Evolutionary conservation across 345 rosid species (phyloP).

Genomic region (Sisymbrium irio): DNA sequence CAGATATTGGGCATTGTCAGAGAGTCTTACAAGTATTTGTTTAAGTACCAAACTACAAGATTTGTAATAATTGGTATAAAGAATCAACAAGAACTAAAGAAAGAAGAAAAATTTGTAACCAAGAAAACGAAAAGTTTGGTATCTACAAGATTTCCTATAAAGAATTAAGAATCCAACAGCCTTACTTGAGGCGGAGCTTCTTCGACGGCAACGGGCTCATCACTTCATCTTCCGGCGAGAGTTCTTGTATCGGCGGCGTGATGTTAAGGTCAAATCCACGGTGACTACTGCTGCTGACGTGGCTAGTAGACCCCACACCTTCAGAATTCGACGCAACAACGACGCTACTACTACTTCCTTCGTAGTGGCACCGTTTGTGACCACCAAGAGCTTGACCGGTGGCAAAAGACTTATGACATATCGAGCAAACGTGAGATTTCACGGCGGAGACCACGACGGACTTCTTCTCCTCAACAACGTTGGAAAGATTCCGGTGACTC

Average conservation of each 20-base stretch:
- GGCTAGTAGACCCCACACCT: slow-evolving; percentile 48
- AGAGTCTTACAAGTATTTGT: not conserved
- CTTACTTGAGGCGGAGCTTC: slow-evolving; percentile 37
- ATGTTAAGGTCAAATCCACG: slow-evolving; percentile 58
- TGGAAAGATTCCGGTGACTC: slow-evolving; percentile 49
- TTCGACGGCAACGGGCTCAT: slow-evolving; percentile 46
- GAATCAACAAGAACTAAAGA: not conserved
- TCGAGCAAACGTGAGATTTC: slow-evolving; percentile 76
- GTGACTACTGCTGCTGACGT: slow-evolving; percentile 44
- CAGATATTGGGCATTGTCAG: too few species aligned
- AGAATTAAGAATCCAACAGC: not conserved
- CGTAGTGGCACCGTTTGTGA: slow-evolving; percentile 89
- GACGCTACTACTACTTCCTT: slow-evolving; percentile 43
- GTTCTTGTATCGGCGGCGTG: slow-evolving; percentile 44
- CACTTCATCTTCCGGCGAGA: slow-evolving; percentile 46
- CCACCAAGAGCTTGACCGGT: slow-evolving; percentile 95
- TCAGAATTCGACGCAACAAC: slow-evolving; percentile 40
- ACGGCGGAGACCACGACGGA: slow-evolving; percentile 4
- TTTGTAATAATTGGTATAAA: not conserved
- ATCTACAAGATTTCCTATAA: not conserved
- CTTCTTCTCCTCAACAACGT: not conserved
- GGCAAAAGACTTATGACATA: slow-evolving; percentile 68
- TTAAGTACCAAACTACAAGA: not conserved
- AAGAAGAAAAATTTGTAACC: not conserved
- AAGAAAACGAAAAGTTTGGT: not conserved